These are phyloP conservation scores for Plantago coronopus DNA, from an alignment of 305 asterid species.

Conservation along the genomic window DNA sequence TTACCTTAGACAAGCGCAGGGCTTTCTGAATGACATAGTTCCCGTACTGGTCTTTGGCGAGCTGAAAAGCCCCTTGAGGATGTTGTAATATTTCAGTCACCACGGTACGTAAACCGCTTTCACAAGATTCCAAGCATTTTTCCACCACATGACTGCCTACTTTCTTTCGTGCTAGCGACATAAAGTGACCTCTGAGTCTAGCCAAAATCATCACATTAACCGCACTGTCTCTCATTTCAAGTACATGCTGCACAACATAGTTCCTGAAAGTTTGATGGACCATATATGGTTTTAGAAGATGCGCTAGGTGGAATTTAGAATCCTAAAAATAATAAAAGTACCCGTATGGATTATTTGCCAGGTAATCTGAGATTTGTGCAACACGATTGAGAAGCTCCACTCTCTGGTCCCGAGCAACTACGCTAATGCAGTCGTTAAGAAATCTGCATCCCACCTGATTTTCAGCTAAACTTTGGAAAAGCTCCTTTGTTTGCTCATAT, in stretches of 20 bases:
- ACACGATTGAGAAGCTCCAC: constrained; percentile 19
- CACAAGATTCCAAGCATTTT: constrained; percentile 28
- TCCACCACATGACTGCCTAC: constrained; percentile 33
- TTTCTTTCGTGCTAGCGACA: constrained; percentile 14
- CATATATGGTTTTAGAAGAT: neutral
- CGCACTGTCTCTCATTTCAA: neutral
- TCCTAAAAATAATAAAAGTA: neutral
- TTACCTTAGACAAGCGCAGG: constrained; percentile 27
- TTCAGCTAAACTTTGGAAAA: constrained; percentile 21
- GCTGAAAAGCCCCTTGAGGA: constrained; percentile 9
- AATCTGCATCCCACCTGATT: constrained; percentile 26
- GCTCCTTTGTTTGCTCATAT: constrained; percentile 12
- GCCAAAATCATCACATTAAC: neutral
- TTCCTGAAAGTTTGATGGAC: constrained; percentile 22
- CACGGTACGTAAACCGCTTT: neutral
- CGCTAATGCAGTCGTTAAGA: constrained; percentile 16
- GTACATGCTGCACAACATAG: constrained; percentile 33
- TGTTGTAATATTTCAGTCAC: constrained; percentile 19
- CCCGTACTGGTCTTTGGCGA: constrained; percentile 26
- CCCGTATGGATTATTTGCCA: constrained; percentile 32
- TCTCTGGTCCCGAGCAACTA: constrained; percentile 15
- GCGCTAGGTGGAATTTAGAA: neutral
- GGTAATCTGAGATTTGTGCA: constrained; percentile 20
- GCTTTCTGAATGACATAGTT: constrained; percentile 37
- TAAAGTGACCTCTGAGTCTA: constrained; percentile 14